Evolutionary conservation across 768 basidiomycete genomes (phyloP), one percentile per base, ranked within the genome.

Genomic region (Lactarius tabidus): DNA sequence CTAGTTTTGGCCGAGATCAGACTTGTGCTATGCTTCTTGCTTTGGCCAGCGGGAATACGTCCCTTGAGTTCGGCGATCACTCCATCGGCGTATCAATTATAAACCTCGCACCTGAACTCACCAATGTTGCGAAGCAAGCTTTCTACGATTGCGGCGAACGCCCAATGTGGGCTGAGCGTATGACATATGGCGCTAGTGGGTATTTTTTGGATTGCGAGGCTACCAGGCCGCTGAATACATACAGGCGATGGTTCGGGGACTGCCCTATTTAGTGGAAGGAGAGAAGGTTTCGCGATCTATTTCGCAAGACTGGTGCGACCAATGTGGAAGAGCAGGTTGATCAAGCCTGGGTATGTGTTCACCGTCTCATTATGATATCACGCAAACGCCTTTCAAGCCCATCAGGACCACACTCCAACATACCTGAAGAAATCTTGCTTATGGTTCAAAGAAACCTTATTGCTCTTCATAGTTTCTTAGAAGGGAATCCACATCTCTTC

Each of bases 11-110:
- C 54, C 84, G 93, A 60, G 91, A 95, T 73, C 91, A 96, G 71
- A 90, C 92, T 3, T 95, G 93, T 70, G 89, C 92, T 6, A 95
- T 97, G 91, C 84, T 93, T 20, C 82, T 96, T 17, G 90, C 88
- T 14, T 82, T 98, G 62, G 91, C 93, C 0, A 84, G 89, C 64
- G 91, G 90, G 39, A 95, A 94, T 74, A 87, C 88, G 1, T 93
- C 88, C 75, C 75, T 94, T 61, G 87, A 90, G 64, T 75, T 79
- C 33, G 76, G 77, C n/a, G 84, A 84, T 57, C 79, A 79, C 58
- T 75, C 80, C 28, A 73, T 76, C 14, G 61, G 75, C 15, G 78
- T 83, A 26, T 80, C 76, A 3, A 78, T 89, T 59, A 80, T 77
- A 39, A 80, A 78, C 52, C 75, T 86, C 51, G 82, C 78, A 69